These are phyloP conservation scores for Monosporozyma unispora DNA, from an alignment of 805 yeast genomes.

Conservation along the genomic window DNA sequence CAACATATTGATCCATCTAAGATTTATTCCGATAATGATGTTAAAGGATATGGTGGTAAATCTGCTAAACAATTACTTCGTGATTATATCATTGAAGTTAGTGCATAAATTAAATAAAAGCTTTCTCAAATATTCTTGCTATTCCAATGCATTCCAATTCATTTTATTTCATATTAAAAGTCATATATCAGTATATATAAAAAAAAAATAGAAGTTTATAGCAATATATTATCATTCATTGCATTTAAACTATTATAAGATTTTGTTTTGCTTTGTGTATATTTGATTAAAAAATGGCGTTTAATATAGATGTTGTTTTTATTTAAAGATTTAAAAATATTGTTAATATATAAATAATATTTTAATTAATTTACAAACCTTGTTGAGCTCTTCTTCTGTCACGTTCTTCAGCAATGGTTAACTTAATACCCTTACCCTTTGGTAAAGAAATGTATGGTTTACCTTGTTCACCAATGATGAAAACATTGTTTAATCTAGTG, in stretches of 20 bases:
- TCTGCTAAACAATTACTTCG: constrained; percentile 40
- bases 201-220: no score
- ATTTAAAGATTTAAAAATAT: constrained; percentile 1
- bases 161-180: no score
- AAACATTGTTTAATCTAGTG: constrained; percentile 88
- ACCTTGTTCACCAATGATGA: constrained; percentile 91
- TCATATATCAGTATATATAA: no score
- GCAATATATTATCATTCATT: no score
- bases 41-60: constrained; percentile 32
- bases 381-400: constrained; percentile 92
- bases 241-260: no score
- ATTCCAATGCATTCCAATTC: no score
- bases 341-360: constrained; percentile 1
- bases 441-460: constrained; percentile 92
- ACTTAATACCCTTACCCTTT: constrained; percentile 98
- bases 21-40: constrained; percentile 31
- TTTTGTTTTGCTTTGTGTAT: no score
- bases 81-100: constrained; percentile 19
- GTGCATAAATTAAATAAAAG: not conserved
- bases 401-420: constrained; percentile 93
- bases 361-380: constrained; percentile 37
- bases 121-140: not conserved
- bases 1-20: constrained; percentile 14
- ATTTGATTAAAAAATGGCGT: not conserved
- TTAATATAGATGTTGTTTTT: not conserved